phyloP scores from a whole-genome alignment of 2,329 filamentous ascomycete genomes.

The Fusarium buxicola region DNA sequence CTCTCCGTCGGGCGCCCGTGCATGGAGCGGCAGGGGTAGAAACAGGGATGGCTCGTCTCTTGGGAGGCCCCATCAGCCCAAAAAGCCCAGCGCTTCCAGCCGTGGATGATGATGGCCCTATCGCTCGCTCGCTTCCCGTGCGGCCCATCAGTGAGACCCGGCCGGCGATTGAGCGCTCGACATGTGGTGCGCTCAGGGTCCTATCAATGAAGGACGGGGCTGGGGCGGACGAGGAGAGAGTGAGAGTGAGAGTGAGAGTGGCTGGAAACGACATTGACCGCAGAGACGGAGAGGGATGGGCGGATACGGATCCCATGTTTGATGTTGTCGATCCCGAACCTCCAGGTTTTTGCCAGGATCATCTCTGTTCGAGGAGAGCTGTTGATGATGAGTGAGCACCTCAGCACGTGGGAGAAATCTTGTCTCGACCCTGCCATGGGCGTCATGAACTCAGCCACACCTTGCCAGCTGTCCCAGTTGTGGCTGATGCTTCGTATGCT shows the following conservation, averaged over 20 bases:
- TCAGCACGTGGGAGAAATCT: slow-evolving; percentile 3
- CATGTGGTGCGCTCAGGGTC: slow-evolving; percentile 43
- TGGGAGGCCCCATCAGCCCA: neutral
- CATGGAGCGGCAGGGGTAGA: slow-evolving; percentile 28
- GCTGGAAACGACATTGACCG: slow-evolving; percentile 7
- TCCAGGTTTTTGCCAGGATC: slow-evolving; percentile 23
- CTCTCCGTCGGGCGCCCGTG: slow-evolving; percentile 44
- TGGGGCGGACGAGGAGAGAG: slow-evolving; percentile 17
- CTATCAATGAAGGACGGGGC: slow-evolving; percentile 45
- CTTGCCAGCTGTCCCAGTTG: slow-evolving; percentile 10
- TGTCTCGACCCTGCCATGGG: slow-evolving; percentile 1
- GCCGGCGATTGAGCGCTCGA: slow-evolving; percentile 38
- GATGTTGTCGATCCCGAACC: slow-evolving; percentile 24
- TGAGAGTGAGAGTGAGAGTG: slow-evolving; percentile 12
- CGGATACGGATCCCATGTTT: slow-evolving; percentile 25
- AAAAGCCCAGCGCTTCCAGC: slow-evolving; percentile 1
- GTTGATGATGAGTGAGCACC: slow-evolving; percentile 6
- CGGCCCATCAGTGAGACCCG: slow-evolving; percentile 24
- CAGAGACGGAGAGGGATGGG: slow-evolving; percentile 29
- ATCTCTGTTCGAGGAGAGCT: slow-evolving; percentile 13
- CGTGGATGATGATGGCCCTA: slow-evolving; percentile 15
- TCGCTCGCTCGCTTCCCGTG: slow-evolving; percentile 20
- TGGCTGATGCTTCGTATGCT: slow-evolving; percentile 4
- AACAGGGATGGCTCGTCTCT: neutral
- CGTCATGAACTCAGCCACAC: slow-evolving; percentile 14